Evolutionary conservation across 2,329 filamentous ascomycete genomes (phyloP).

Genomic region (Acephala macrosclerotiorum): DNA sequence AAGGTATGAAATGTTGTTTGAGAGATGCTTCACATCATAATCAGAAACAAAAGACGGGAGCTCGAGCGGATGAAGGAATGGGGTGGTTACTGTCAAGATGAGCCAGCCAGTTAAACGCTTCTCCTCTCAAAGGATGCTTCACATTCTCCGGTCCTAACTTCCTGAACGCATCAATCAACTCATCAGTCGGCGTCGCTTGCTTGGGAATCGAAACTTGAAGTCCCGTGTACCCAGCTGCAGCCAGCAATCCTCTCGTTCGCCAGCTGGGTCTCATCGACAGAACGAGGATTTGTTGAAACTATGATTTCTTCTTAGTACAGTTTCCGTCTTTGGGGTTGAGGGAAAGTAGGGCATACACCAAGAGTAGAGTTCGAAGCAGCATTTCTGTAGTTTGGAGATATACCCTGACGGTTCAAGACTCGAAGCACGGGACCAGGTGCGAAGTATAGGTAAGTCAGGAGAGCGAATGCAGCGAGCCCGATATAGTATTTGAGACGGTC

Average conservation of each 20-base stretch:
- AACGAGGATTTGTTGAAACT: conserved; percentile 38
- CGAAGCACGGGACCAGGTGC: neutral
- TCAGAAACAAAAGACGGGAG: too few relatives aligned
- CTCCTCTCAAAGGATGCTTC: neutral
- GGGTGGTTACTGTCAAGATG: conserved; percentile 37
- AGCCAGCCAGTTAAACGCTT: conserved; percentile 39
- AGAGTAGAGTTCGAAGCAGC: conserved; percentile 15
- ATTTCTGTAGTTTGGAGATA: neutral
- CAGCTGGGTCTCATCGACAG: conserved; percentile 46
- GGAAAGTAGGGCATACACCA: conserved; percentile 3
- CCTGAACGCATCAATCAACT: conserved; percentile 42
- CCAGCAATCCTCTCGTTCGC: conserved; percentile 47
- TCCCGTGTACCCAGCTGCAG: conserved; percentile 45
- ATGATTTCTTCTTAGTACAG: neutral
- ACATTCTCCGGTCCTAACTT: conserved; percentile 30
- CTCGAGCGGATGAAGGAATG: too few relatives aligned
- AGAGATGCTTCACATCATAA: too few relatives aligned
- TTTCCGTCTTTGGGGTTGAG: neutral
- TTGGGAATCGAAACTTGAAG: conserved; percentile 45
- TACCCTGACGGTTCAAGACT: neutral
- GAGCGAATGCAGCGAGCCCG: neutral
- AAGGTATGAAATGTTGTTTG: too few relatives aligned
- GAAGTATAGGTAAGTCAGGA: neutral
- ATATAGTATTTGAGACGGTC: neutral
- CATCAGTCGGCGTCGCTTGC: conserved; percentile 43